These are phyloP conservation scores for Xylaria sp. DNA, from an alignment of 2,329 filamentous ascomycete species.

Conservation along the genomic window DNA sequence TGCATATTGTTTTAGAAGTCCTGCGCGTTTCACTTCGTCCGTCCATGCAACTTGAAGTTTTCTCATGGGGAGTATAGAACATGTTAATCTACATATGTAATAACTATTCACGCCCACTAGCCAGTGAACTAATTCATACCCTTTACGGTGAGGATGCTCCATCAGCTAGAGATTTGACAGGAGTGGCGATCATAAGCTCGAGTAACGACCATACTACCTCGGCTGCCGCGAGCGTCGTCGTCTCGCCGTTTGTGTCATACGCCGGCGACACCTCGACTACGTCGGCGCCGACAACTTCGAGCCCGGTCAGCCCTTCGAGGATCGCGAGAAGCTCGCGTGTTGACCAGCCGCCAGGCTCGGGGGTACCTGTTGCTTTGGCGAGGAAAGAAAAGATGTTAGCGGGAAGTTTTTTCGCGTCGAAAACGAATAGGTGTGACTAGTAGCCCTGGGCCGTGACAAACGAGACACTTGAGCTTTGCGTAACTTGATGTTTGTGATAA, in stretches of 20 bases:
- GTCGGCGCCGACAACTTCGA: constrained; percentile 79
- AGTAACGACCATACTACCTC: constrained; percentile 76
- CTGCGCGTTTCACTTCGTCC: neutral
- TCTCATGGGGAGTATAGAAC: neutral
- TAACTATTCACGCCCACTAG: too few relatives aligned
- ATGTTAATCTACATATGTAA: neutral
- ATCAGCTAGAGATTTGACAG: constrained; percentile 33
- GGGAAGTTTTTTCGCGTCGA: neutral
- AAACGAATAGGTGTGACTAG: neutral
- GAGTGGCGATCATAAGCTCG: constrained; percentile 63
- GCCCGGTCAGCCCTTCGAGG: constrained; percentile 69
- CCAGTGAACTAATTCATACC: neutral
- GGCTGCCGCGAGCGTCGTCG: constrained; percentile 73
- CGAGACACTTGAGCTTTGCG: too few relatives aligned
- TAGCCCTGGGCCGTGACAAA: neutral
- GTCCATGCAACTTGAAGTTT: neutral
- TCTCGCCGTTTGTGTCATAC: constrained; percentile 76
- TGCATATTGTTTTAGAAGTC: neutral
- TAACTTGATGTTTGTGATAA: too few relatives aligned
- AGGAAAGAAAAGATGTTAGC: neutral
- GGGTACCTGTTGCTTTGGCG: constrained; percentile 70
- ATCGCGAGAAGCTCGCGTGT: constrained; percentile 77
- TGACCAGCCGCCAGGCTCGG: constrained; percentile 82
- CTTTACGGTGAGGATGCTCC: neutral
- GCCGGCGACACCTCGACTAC: constrained; percentile 80